Percentiles rank a stretch among this genome's conserved stretches.
Evolutionary conservation across 345 rosid genomes (phyloP).

Genomic region (Eucalyptus pumila): DNA sequence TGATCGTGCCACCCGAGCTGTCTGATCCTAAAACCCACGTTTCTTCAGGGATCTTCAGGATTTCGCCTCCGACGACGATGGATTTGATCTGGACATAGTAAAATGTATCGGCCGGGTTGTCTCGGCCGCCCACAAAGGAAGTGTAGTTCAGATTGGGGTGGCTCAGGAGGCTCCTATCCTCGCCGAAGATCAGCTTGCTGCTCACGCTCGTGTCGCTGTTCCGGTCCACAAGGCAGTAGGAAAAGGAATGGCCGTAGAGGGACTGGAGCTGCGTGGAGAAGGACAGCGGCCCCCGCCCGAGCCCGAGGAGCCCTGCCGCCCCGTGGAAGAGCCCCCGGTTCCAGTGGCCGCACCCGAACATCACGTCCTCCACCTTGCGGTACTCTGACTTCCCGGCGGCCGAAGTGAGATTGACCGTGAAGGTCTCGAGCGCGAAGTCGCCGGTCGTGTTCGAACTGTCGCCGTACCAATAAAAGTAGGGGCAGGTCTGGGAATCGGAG

Average conservation of each 20-base stretch:
- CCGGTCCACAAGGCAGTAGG: constrained; percentile 86
- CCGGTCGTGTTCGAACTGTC: constrained; percentile 96
- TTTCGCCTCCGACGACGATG: constrained; percentile 48
- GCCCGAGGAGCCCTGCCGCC: constrained; percentile 78
- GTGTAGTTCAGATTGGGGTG: constrained; percentile 75
- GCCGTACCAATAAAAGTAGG: constrained; percentile 91
- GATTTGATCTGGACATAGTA: constrained; percentile 78
- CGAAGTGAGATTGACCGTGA: constrained; percentile 68
- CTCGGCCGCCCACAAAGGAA: constrained; percentile 47
- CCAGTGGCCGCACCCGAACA: constrained; percentile 99
- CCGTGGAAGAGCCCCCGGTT: constrained; percentile 94
- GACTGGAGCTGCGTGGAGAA: constrained; percentile 90
- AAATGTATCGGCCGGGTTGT: constrained; percentile 65
- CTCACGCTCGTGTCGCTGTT: constrained; percentile 69
- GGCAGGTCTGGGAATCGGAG: constrained; percentile 56
- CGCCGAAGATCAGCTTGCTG: constrained; percentile 90
- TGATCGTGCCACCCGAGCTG: constrained; percentile 80
- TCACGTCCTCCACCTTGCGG: constrained; percentile 48
- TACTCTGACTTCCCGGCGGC: constrained; percentile 38
- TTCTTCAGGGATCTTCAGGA: constrained; percentile 51
- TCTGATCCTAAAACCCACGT: constrained; percentile 54
- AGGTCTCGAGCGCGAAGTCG: constrained; percentile 77
- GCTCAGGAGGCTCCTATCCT: constrained; percentile 58
- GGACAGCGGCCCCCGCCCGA: constrained; percentile 92
- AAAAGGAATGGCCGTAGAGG: constrained; percentile 79